Evolutionary conservation across 345 rosid species (phyloP), one percentile per base, ranked within the genome.

Genomic region (Populus tremula): DNA sequence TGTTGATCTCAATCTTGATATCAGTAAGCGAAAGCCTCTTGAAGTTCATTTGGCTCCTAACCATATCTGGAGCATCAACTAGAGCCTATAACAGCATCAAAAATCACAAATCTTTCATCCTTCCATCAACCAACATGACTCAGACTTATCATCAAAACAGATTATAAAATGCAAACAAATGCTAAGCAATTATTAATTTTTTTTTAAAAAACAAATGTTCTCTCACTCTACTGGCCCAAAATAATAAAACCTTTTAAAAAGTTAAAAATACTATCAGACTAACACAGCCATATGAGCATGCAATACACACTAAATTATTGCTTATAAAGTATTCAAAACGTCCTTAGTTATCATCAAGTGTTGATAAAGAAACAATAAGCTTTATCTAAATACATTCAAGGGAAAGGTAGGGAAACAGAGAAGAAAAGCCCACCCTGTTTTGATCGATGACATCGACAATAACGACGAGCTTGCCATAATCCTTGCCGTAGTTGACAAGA

Each of bases 1-100:
- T 78, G 20, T 78, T 78, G 69, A 78, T 78, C 39, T 78, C 81
- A 23, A 78, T 78, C 78, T 79, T 79, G 74, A 75, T 69, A 47
- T 75, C 82, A 5, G 82, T 75, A 3, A 80, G 79, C 0, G 79
- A 69, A n/a, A 80, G 75, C 79, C 78, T 74, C 78, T 80, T 80
- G 75, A 75, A 80, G 75, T 80, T 75, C 65, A 80, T 69, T 56
- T 79, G 82, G 56, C 82, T 47, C 74, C 82, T 79, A 25, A 79
- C 82, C 82, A 79, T 79, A 67, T 79, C 78, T 1, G 82, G 82
- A 8, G 82, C 70, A 79, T 79, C 82, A n/a, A 79, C 82, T 5
- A 79, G 67, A 69, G 82, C 82, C 82, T 79, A 62, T 43, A 38
- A 18, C 23, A 72, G 10, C 66, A 50, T 36, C 27, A 33, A 73